Conservation (phyloP, 2,329 filamentous ascomycete genomes). For the Colletotrichum sojae region DNA sequence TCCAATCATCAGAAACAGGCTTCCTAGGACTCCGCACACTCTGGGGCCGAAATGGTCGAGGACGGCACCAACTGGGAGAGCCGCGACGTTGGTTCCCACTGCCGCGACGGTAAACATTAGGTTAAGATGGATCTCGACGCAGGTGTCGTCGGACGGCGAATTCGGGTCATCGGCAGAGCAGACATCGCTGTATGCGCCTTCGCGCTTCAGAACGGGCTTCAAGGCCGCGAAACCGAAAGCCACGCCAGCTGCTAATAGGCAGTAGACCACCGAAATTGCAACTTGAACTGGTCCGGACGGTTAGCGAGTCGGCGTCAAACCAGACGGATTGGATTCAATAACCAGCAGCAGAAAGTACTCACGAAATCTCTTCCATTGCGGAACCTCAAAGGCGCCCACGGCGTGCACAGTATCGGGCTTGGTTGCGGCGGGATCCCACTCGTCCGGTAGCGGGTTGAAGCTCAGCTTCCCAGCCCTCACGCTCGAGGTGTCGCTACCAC, state of each 20-base stretch:
- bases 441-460: slow-evolving; percentile 69
- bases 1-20: slow-evolving; percentile 77
- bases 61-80: slow-evolving; percentile 87
- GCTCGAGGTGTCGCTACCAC: slow-evolving; percentile 61
- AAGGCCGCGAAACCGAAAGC: slow-evolving; percentile 90
- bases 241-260: slow-evolving; percentile 69
- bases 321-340: not conserved
- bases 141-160: slow-evolving; percentile 54
- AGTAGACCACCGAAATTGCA: slow-evolving; percentile 55
- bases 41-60: slow-evolving; percentile 87
- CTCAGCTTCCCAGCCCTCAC: slow-evolving; percentile 63
- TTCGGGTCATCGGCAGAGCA: slow-evolving; percentile 60
- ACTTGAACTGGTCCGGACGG: slow-evolving; percentile 52
- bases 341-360: slow-evolving; percentile 46
- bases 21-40: slow-evolving; percentile 80
- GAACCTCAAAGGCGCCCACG: slow-evolving; percentile 68
- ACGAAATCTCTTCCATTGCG: slow-evolving; percentile 68
- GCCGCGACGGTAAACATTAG: slow-evolving; percentile 94
- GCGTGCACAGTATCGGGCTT: slow-evolving; percentile 60
- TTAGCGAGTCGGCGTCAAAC: not conserved
- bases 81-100: slow-evolving; percentile 88
- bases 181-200: slow-evolving; percentile 78
- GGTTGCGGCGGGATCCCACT: slow-evolving; percentile 61
- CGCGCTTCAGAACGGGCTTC: slow-evolving; percentile 82
- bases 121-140: slow-evolving; percentile 77